Percentiles rank a stretch among this genome's conserved stretches.
These are phyloP conservation scores for Curvularia sp. DNA, from an alignment of 2,329 filamentous ascomycete species.

Conservation along the genomic window DNA sequence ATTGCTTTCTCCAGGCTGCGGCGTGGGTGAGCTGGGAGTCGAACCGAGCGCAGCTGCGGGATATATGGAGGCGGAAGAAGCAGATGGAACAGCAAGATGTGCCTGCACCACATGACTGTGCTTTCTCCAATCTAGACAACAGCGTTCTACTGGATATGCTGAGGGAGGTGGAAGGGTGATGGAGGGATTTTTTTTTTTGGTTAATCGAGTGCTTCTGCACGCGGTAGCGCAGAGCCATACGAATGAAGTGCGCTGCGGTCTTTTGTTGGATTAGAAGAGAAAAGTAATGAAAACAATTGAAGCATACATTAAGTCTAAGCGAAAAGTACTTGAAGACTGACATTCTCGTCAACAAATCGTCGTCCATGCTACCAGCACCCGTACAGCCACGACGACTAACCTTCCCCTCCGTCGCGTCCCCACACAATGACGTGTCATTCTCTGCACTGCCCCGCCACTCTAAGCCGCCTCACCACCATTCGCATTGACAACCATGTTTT, in stretches of 20 bases:
- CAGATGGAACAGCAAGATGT: no score
- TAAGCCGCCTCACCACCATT: no score
- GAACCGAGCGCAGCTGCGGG: conserved; percentile 53
- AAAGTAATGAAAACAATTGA: no score
- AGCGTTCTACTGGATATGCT: conserved; percentile 23
- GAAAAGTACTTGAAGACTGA: no score
- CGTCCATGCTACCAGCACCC: no score
- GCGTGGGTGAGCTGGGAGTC: conserved; percentile 79
- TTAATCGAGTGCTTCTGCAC: no score
- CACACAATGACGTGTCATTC: conserved; percentile 6
- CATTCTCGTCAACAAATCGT: no score
- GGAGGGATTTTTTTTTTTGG: not conserved
- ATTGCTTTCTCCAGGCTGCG: conserved; percentile 78
- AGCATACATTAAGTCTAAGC: no score
- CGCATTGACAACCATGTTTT: no score
- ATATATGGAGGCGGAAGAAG: conserved; percentile 5
- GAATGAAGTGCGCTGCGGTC: not conserved
- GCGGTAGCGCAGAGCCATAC: no score
- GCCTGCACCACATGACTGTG: conserved; percentile 3
- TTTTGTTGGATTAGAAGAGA: no score
- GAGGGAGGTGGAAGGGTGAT: conserved; percentile 7
- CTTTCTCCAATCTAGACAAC: not conserved
- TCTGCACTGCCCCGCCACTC: not conserved
- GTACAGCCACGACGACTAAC: no score
- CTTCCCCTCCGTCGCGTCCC: not conserved